phyloP scores from a whole-genome alignment of 2,329 filamentous ascomycete genomes.

The Periglandula ipomoeae region DNA sequence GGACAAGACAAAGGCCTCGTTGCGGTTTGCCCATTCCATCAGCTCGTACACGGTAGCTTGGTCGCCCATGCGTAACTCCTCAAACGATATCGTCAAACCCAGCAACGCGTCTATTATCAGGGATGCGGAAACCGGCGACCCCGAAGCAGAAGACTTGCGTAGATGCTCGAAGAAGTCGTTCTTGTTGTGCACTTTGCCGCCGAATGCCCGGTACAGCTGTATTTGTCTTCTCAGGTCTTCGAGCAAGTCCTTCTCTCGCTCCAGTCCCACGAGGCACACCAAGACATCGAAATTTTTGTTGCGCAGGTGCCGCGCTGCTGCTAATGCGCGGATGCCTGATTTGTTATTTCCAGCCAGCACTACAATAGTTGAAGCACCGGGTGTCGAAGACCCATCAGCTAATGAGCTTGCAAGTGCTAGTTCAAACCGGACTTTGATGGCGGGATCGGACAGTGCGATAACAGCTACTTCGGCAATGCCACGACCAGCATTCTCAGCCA shows the following conservation, averaged over 20 bases:
- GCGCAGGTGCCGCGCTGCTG: conserved; percentile 76
- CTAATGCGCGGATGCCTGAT: conserved; percentile 73
- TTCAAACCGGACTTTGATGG: conserved; percentile 42
- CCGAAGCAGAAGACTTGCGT: conserved; percentile 32
- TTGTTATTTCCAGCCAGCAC: conserved; percentile 95
- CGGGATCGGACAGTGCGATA: conserved; percentile 54
- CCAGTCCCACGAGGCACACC: conserved; percentile 75
- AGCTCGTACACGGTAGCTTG: conserved; percentile 80
- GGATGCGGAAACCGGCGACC: conserved; percentile 50
- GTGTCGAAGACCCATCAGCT: conserved; percentile 15
- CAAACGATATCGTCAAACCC: conserved; percentile 78
- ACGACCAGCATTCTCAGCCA: conserved; percentile 84
- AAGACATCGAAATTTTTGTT: conserved; percentile 76
- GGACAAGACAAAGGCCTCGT: conserved; percentile 71
- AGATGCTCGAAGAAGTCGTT: conserved; percentile 52
- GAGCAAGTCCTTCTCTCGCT: conserved; percentile 71
- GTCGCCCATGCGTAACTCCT: conserved; percentile 74
- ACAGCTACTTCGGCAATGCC: conserved; percentile 81
- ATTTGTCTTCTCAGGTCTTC: conserved; percentile 75
- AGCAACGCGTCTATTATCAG: conserved; percentile 85
- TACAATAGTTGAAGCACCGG: conserved; percentile 40
- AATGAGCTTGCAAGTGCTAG: conserved; percentile 31
- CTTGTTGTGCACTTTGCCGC: conserved; percentile 60
- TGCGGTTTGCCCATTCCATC: conserved; percentile 89
- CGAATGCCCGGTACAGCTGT: conserved; percentile 74